These are phyloP conservation scores for Marsdenia floribunda DNA, from an alignment of 257 asterid species.

Conservation along the genomic window DNA sequence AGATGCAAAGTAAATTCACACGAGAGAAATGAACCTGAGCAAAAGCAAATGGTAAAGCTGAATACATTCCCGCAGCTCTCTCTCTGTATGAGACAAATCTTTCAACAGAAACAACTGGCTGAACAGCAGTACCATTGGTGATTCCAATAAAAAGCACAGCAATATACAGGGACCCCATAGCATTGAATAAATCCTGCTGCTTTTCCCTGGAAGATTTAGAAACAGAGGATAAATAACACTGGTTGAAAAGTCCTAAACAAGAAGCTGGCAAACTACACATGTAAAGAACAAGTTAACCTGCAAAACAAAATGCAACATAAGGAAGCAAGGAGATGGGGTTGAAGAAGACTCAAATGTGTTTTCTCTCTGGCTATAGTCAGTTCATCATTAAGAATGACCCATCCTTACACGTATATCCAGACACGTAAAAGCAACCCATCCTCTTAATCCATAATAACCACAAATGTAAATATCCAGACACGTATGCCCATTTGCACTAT, in stretches of 20 bases:
- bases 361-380: background rate
- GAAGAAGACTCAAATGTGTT: background rate
- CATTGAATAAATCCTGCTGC: constrained; percentile 89
- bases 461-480: background rate
- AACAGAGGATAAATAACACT: background rate
- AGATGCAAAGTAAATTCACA: constrained; percentile 6
- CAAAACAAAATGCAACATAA: background rate
- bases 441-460: background rate
- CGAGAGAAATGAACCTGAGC: constrained; percentile 55
- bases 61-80: constrained; percentile 94
- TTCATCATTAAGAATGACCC: background rate
- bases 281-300: background rate
- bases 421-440: background rate
- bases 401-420: background rate
- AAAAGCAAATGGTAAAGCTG: constrained; percentile 84
- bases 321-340: background rate
- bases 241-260: background rate
- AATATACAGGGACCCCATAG: constrained; percentile 88
- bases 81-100: constrained; percentile 89
- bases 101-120: constrained; percentile 96
- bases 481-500: background rate
- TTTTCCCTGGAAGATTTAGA: constrained; percentile 50
- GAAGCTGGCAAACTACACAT: background rate
- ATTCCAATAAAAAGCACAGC: constrained; percentile 84
- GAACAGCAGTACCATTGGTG: constrained; percentile 86